These are phyloP conservation scores for Ulmus americana DNA, from an alignment of 331 rosid species.

Conservation along the genomic window DNA sequence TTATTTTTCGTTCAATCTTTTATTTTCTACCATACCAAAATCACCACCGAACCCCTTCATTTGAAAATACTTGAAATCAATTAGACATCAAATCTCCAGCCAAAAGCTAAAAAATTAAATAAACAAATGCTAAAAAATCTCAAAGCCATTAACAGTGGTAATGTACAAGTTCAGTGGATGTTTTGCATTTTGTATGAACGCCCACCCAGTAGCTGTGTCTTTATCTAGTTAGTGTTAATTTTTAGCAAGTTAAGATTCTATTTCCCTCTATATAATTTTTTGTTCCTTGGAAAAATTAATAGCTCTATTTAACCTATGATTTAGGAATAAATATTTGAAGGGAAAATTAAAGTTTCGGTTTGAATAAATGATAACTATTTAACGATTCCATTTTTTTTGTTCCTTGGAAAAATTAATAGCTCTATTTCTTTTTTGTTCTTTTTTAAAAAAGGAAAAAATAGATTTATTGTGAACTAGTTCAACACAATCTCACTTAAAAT, in stretches of 20 bases:
- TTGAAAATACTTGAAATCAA: slow-evolving; percentile 15
- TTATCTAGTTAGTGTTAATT: background rate
- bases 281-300: background rate
- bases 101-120: background rate
- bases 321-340: too few species aligned
- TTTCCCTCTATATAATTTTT: background rate
- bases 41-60: slow-evolving; percentile 12
- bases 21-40: slow-evolving; percentile 1
- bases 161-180: background rate
- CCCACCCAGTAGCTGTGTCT: background rate
- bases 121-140: background rate
- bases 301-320: background rate
- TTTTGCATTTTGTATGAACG: background rate
- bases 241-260: background rate
- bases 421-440: background rate
- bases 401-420: background rate
- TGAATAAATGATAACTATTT: too few species aligned
- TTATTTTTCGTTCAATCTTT: background rate
- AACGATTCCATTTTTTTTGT: background rate
- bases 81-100: slow-evolving; percentile 6
- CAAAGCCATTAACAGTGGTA: background rate
- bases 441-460: background rate
- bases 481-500: background rate
- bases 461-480: background rate
- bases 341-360: too few species aligned